Base-by-base conservation (phyloP, 1,139 yeast genomes). In the Geotrichum cucujoidarum region DNA sequence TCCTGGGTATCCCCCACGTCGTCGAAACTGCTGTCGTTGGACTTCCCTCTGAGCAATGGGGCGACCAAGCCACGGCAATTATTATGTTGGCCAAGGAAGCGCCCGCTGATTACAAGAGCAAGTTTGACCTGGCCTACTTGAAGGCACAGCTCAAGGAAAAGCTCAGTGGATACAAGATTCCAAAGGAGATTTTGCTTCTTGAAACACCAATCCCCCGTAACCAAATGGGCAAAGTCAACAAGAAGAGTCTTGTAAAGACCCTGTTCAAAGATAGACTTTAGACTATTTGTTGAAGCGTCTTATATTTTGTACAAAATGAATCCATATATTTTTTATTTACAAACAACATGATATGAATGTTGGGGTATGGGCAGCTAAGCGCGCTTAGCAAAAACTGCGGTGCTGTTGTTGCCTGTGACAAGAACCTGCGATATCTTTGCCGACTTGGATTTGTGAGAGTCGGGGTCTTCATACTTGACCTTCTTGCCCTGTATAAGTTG, bases 341-440 rank as follows among this genome's bases (percentile, higher is more conserved):
- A 24, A 24, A 24, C 6, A 24, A 24, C 27, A 24, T 24, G 27
- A 24, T 25, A 22, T 22, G 5, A 8, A 32, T 32, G 3, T 32
- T 32, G 16, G 13, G 32, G 14, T 11, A 27, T 27, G 30, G 13
- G 30, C 30, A 27, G 3, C 36, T 32, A 46, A 21, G 27, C 40
- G 11, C 43, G 51, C 39, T 47, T 51, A 45, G 53, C 84, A 64
- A 70, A 85, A 37, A 86, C 74, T 27, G 85, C 90, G 22, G 86
- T 76, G 37, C 77, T 70, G 44, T 74, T 72, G 17, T 71, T 77
- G 10, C 92, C 89, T 4, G 90, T 85, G 39, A 73, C 75, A 2
- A 83, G 62, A 5, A 72, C 77, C 63, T 84, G 92, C 44, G 76
- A 75, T 6, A 73, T 70, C 4, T 55, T 59, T 11, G 55, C 60